Evolutionary conservation across 768 basidiomycete species (phyloP).

Genomic region (Phanerodontia chrysosporium): DNA sequence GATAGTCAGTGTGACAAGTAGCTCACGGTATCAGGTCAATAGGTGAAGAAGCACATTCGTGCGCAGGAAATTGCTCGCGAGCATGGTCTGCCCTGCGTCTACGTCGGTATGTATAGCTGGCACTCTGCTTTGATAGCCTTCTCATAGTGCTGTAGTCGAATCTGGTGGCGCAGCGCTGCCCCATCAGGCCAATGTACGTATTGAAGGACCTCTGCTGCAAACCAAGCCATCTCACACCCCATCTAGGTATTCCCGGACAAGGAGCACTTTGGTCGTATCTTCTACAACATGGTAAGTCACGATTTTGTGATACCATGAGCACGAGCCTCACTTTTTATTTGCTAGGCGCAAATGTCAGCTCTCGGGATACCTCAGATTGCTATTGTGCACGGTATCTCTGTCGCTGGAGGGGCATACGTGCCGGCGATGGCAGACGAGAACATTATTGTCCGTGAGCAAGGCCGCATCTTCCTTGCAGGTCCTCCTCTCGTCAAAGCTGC

Average conservation of each 20-base stretch:
- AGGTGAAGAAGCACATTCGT: slow-evolving; percentile 94
- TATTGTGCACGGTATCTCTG: slow-evolving; percentile 91
- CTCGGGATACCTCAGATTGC: slow-evolving; percentile 89
- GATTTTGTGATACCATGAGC: not conserved
- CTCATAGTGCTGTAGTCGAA: slow-evolving; percentile 54
- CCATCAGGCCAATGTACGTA: slow-evolving; percentile 76
- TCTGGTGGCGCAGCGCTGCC: slow-evolving; percentile 92
- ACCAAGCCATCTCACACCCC: not conserved
- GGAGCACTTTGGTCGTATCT: slow-evolving; percentile 93
- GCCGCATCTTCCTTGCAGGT: slow-evolving; percentile 90
- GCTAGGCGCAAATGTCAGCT: slow-evolving; percentile 88
- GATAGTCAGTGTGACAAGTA: not conserved
- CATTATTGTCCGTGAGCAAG: slow-evolving; percentile 86
- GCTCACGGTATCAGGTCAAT: not conserved
- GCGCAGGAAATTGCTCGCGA: slow-evolving; percentile 95
- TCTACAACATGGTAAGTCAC: slow-evolving; percentile 85
- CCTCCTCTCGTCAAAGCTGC: slow-evolving; percentile 94
- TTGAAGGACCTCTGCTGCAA: not conserved
- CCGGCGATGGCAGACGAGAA: slow-evolving; percentile 97
- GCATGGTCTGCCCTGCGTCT: slow-evolving; percentile 86
- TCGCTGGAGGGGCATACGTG: slow-evolving; percentile 92
- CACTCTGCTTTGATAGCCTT: not conserved
- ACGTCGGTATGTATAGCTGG: slow-evolving; percentile 61
- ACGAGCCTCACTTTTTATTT: too few species aligned
- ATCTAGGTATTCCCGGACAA: slow-evolving; percentile 83